These are phyloP conservation scores for Eucalyptus pauciflora DNA, from an alignment of 345 rosid species.

Conservation along the genomic window DNA sequence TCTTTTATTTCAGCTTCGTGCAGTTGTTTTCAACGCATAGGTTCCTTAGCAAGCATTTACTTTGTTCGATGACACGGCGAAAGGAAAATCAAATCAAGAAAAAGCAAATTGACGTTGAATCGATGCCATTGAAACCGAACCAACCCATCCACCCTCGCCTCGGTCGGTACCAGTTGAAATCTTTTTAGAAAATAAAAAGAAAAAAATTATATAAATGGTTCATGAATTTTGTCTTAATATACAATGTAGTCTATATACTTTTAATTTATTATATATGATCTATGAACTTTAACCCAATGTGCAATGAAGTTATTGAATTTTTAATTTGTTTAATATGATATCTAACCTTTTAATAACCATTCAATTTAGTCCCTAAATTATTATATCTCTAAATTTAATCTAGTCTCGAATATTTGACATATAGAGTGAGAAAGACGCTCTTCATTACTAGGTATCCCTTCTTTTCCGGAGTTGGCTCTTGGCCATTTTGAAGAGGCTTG, in stretches of 20 bases:
- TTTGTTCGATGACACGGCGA: background rate
- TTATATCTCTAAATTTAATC: too few relatives aligned
- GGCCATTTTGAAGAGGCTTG: background rate
- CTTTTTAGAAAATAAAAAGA: background rate
- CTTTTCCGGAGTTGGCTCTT: background rate
- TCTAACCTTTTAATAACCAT: too few relatives aligned
- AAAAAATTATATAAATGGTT: too few relatives aligned
- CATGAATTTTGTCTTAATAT: too few relatives aligned
- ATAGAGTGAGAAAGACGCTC: background rate
- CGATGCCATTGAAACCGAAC: background rate
- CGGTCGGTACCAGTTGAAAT: background rate
- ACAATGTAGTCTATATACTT: too few relatives aligned
- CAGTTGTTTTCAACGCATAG: background rate
- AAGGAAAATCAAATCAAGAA: background rate
- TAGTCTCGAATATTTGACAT: background rate
- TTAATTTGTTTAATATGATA: too few relatives aligned
- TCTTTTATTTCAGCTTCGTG: background rate
- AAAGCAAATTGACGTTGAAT: background rate
- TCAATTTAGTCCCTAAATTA: too few relatives aligned
- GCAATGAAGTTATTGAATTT: accelerated
- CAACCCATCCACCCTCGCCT: background rate
- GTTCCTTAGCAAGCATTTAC: background rate
- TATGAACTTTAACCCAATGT: accelerated
- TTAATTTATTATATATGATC: too few relatives aligned
- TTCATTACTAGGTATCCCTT: background rate